Base-by-base conservation (phyloP, 1,284 basidiomycete species). In the Leucoagaricus sp. region DNA sequence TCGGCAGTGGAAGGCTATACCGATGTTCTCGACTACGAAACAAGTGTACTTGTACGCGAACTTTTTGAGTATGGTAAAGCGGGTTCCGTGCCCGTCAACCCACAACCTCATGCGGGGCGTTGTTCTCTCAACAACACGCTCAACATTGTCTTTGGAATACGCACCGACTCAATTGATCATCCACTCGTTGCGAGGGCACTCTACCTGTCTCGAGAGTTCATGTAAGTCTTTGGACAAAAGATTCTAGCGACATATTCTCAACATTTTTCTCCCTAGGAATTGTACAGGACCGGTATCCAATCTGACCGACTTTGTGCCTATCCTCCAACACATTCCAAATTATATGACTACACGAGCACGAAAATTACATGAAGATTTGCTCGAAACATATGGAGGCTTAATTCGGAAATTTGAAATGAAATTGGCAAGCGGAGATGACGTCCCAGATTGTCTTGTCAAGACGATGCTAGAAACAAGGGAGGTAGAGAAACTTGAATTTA, bases 121-220 rank as follows among this genome's bases (percentile, higher is more conserved):
- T 74, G 65, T 60, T 67, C 72, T 5, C 61, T 75, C 15, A 75
- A 75, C 64, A 74, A 75, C 62, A 78, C 76, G 66, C 63, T 76
- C 23, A 69, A 66, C 4, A 70, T 75, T 31, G 67, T 66, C 42
- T 76, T 75, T 57, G 74, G 72, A 1, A 69, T 61, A 12, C 72
- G 73, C 6, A 74, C 72, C 0, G 71, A 74, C 13, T 63, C 75
- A 41, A 67, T 72, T 0, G 58, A 72, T 0, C 72, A 75, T 19
- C n/a, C n/a, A n/a, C n/a, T n/a, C n/a, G n/a, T n/a, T n/a, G 63
- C 45, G 1, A 58, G 63, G 7, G 68, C 67, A 15, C 67, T 75
- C 28, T 60, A 61, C 19, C 61, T 74, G 38, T 70, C 71, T 19
- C 67, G 67, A 6, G 73, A 75, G 58, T 76, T 75, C 60, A 75